Evolutionary conservation across 2,329 filamentous ascomycete genomes (phyloP), one percentile per base, ranked within the genome.

Genomic region (Dothideomycetidae sp.): DNA sequence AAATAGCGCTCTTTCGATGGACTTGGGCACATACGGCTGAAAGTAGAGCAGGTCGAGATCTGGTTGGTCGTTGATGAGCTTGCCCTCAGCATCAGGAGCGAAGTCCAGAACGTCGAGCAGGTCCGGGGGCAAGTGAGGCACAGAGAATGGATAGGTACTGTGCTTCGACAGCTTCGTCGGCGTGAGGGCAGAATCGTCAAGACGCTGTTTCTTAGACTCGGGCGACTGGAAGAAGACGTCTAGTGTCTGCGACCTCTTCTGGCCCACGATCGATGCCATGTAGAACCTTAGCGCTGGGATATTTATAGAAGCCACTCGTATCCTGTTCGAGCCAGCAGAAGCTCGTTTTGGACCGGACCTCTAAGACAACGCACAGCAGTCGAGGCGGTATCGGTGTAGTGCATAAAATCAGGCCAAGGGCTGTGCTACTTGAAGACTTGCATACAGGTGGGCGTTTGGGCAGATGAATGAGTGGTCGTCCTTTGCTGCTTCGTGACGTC

Each of bases 21-120:
- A 55, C 2, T 63, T 58, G 0, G 76, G 69, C 3, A 86, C 66
- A 45, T 80, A 86, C 0, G 81, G 80, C 48, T 82, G 68, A 52
- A 78, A 86, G 56, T 82, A 82, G 5, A 86, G 57, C 0, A 88
- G 63, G 51, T 86, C 78, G 0, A 86, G 66, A 44, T 85, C 70
- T 0, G 72, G 69, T 48, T 80, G 73, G 49, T 83, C 66, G 46
- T 73, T 73, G 46, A 85, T 77, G 2, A 53, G 48, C 31, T 59
- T 65, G 1, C 67, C 70, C 42, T 70, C 62, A 13, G 64, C 58
- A 1, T 67, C 65, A 17, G 57, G 56, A 2, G 51, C 51, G 31
- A 59, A 58, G 29, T 56, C 56, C 1, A 71, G 42, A 15, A 56
- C 51, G 17, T 63, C 57, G 46, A 44, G 43, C 31, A 73, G 56